Conservation (phyloP, 768 basidiomycete species). For the Steccherinum ochraceum region DNA sequence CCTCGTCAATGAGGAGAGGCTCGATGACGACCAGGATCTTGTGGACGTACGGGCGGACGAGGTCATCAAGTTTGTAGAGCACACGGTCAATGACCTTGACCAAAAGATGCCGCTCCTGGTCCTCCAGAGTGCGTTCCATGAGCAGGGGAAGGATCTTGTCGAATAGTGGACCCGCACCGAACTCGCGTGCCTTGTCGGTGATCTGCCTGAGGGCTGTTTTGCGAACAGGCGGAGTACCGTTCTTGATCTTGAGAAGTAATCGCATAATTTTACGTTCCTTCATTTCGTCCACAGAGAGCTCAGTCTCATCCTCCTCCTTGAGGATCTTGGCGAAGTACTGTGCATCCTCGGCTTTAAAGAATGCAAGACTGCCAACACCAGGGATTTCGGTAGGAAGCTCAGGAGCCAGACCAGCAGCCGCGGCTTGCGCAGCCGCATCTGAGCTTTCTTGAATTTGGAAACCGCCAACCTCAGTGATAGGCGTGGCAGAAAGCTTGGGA, state of each 20-base stretch:
- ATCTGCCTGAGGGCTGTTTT: constrained; percentile 98
- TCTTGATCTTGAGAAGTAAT: constrained; percentile 96
- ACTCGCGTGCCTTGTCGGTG: constrained; percentile 98
- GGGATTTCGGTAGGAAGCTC: constrained; percentile 97
- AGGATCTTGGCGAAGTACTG: constrained; percentile 96
- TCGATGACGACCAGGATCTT: constrained; percentile 99
- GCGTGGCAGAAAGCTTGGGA: constrained; percentile 44
- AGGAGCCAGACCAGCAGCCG: constrained; percentile 86
- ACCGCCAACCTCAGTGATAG: constrained; percentile 59
- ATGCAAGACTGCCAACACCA: constrained; percentile 93
- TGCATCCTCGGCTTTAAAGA: constrained; percentile 98
- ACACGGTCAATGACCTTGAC: constrained; percentile 99
- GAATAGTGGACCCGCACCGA: constrained; percentile 95
- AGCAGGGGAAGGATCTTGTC: constrained; percentile 97
- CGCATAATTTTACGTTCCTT: constrained; percentile 99
- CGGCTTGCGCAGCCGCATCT: constrained; percentile 81
- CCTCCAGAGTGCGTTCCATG: constrained; percentile 97
- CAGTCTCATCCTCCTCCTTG: constrained; percentile 92
- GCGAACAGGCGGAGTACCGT: constrained; percentile 96
- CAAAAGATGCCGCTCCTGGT: constrained; percentile 95
- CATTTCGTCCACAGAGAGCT: constrained; percentile 92
- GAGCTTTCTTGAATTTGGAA: constrained; percentile 98
- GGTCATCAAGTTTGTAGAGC: constrained; percentile 97
- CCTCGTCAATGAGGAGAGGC: constrained; percentile 96
- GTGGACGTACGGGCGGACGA: constrained; percentile 98